Percentiles rank a stretch among this genome's conserved stretches.
These are phyloP conservation scores for Croton laevigatus DNA, from an alignment of 441 rosid genomes.

Conservation along the genomic window DNA sequence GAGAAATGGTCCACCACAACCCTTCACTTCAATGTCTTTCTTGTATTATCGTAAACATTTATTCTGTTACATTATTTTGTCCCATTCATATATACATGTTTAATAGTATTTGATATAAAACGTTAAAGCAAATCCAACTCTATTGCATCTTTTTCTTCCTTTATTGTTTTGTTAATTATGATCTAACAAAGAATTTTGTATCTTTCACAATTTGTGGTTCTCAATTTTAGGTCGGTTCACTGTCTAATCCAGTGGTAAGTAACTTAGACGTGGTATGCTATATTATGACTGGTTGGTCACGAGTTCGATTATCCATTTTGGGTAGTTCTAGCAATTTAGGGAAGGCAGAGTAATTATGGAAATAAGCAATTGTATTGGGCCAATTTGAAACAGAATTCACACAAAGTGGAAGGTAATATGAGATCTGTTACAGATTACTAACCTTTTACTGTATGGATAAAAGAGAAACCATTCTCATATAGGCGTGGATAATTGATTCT, in stretches of 20 bases:
- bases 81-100: neutral
- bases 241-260: too few relatives aligned
- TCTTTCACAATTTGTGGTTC: too few relatives aligned
- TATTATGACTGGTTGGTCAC: too few relatives aligned
- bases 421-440: neutral
- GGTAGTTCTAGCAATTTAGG: neutral
- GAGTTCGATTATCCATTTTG: too few relatives aligned
- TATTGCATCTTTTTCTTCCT: too few relatives aligned
- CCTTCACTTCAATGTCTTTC: neutral
- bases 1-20: conserved; percentile 41
- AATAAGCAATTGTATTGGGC: conserved; percentile 20
- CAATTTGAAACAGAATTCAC: conserved; percentile 20
- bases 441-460: neutral
- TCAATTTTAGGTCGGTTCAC: too few relatives aligned
- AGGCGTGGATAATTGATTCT: neutral
- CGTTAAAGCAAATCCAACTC: too few relatives aligned
- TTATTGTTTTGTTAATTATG: too few relatives aligned
- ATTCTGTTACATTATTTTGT: neutral
- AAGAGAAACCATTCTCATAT: conserved; percentile 4
- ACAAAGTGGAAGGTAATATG: conserved; percentile 18
- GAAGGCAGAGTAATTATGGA: neutral
- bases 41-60: neutral
- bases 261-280: too few relatives aligned
- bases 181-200: too few relatives aligned
- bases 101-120: neutral